Base-by-base conservation (phyloP, 1,284 basidiomycete genomes). In the Ustilago xerochloae region DNA sequence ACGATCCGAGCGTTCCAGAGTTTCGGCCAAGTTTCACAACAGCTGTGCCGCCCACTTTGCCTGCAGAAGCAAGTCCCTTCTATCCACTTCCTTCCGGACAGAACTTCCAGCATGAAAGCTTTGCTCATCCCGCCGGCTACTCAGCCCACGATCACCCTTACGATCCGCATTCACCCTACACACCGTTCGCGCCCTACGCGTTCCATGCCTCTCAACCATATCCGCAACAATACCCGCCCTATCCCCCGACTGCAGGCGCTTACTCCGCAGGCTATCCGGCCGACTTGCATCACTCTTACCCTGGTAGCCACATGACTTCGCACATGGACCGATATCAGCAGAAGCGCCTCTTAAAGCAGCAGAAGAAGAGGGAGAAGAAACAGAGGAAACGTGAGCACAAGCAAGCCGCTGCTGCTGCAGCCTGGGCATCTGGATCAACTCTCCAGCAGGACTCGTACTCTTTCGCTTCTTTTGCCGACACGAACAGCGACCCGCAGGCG, bases 301-400 rank as follows among this genome's bases (percentile, higher is more conserved):
- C 53, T 12, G 36, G 30, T 12, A 20, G 33, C 49, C 35, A 45
- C 10, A 2, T 22, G 16, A 18, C 39, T 39, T 32, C 53, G 15
- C 35, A 41, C 16, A 56, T 60, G 60, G 29, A 47, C 24, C 49
- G 43, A 9, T 18, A 22, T 9, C 55, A 55, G n/a, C 24, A 52
- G 7, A 63, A 61, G 39, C 45, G 39, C 3, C 49, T 71, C 4
- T 38, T 46, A 18, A 63, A 63, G 64, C 56, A 67, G 38, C 56
- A 67, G 22, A 67, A 54, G 48, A 67, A 47, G 32, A 43, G 52
- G 43, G 57, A 59, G 20, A 73, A 67, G 45, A 62, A 61, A 48
- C 59, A 38, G n/a, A 57, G 43, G 22, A 65, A 65, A 53, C 58
- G 55, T 29, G 49, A 58, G 15, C 18, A 38, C 41, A 43, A 56